These are phyloP conservation scores for Blumeria graminis DNA, from an alignment of 2,329 filamentous ascomycete species.

Conservation along the genomic window DNA sequence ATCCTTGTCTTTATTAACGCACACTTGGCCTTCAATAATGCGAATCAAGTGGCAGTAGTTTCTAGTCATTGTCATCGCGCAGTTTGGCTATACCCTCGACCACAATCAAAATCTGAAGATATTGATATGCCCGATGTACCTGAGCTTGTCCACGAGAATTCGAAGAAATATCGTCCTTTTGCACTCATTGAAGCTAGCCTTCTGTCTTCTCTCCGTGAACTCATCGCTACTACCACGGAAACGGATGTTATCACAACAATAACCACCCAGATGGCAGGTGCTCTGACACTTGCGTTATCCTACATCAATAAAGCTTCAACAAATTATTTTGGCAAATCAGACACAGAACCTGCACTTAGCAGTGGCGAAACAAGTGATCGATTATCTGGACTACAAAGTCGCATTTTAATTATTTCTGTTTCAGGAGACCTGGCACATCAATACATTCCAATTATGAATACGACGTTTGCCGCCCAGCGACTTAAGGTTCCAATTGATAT, in stretches of 20 bases:
- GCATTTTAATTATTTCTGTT: slow-evolving; percentile 76
- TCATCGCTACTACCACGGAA: slow-evolving; percentile 45
- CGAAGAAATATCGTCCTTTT: slow-evolving; percentile 89
- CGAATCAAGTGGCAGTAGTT: slow-evolving; percentile 78
- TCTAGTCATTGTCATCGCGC: slow-evolving; percentile 73
- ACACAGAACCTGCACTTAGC: slow-evolving; percentile 9
- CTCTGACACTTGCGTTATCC: slow-evolving; percentile 66
- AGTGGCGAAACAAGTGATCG: slow-evolving; percentile 9
- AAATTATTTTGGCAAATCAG: slow-evolving; percentile 17
- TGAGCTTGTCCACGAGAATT: slow-evolving; percentile 16
- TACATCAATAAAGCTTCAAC: slow-evolving; percentile 53
- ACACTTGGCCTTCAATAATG: slow-evolving; percentile 79
- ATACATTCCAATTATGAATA: slow-evolving; percentile 97
- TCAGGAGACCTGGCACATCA: slow-evolving; percentile 65
- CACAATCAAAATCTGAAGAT: slow-evolving; percentile 22
- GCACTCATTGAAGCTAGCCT: slow-evolving; percentile 66
- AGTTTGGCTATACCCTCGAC: slow-evolving; percentile 64
- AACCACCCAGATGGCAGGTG: slow-evolving; percentile 75
- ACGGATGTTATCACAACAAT: slow-evolving; percentile 39
- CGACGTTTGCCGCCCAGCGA: slow-evolving; percentile 83
- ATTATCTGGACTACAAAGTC: slow-evolving; percentile 37
- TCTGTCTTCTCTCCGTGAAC: slow-evolving; percentile 43
- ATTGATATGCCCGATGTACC: slow-evolving; percentile 29
- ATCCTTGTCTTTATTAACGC: slow-evolving; percentile 93
- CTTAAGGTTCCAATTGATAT: slow-evolving; percentile 80